Base-by-base conservation (phyloP, 805 yeast genomes). In the Cyberlindnera meyerae region DNA sequence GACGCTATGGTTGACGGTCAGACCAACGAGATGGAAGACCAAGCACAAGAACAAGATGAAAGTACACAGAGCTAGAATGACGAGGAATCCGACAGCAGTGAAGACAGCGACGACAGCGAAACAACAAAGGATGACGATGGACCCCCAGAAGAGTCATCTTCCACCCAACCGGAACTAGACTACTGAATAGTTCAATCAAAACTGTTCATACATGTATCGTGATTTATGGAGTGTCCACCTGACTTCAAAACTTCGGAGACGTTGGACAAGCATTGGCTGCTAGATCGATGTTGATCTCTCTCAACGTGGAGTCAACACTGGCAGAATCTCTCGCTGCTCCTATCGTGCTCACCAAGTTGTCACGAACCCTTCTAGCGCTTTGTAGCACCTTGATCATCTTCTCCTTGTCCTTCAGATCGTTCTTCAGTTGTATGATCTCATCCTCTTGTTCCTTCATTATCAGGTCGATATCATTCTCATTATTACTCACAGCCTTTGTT, bases 371-470 rank as follows among this genome's bases (percentile, higher is more conserved):
- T 24, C 76, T 70, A 3, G 85, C 75, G 31, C 82, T 75, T 24
- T 80, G 75, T 38, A 87, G 62, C 2, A 90, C 87, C 42, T 73
- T 75, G 40, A 88, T 83, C 45, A 88, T 79, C 31, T 79, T 77
- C 48, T 87, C 95, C 57, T 87, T 88, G 44, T 82, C 84, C 31
- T 72, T 70, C 26, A 84, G 51, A 29, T 73, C 67, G 33, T 75
- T 80, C 48, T 72, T 71, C 46, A 89, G 63, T 34, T 79, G 86
- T 31, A 61, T 49, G 11, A 88, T 74, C 50, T 83, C 90, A 32
- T 78, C 85, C 39, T 74, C 79, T 47, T 79, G 80, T 29, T 79
- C 83, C 43, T 67, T 66, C 38, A 78, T 49, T 8, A 76, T 30
- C 7, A 38, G 27, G 14, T 57, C 58, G 18, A 52, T 34, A 20